A percentile compares a stretch with the other conserved stretches of the same genome.
Conservation (phyloP, 495 filamentous ascomycete species). For the Pseudoneurospora amorphoporcata region DNA sequence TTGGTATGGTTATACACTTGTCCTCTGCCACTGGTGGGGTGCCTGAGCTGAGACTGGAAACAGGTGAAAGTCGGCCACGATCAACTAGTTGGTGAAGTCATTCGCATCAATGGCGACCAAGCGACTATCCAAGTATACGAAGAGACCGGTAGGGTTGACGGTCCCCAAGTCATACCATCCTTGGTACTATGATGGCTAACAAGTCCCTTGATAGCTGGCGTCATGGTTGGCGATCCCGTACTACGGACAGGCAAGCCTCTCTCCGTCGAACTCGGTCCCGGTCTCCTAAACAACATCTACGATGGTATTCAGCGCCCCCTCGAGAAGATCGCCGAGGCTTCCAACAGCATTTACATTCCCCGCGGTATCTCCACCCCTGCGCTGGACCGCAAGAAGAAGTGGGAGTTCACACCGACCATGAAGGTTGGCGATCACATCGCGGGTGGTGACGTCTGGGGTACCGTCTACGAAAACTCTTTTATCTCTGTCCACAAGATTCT, state of each 20-base stretch:
- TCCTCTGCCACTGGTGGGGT: constrained; percentile 26
- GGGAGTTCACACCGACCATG: constrained; percentile 84
- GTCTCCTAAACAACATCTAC: constrained; percentile 98
- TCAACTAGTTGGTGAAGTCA: constrained; percentile 88
- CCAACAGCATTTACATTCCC: constrained; percentile 90
- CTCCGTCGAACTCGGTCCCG: constrained; percentile 92
- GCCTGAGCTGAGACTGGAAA: constrained; percentile 34
- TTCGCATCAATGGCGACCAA: constrained; percentile 91
- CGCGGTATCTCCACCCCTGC: constrained; percentile 86
- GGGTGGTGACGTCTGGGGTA: constrained; percentile 89
- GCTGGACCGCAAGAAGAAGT: constrained; percentile 78
- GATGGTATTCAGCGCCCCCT: constrained; percentile 97
- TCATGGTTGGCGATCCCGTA: constrained; percentile 94
- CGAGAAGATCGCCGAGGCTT: constrained; percentile 63
- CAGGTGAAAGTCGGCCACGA: constrained; percentile 75
- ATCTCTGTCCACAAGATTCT: constrained; percentile 91
- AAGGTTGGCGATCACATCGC: constrained; percentile 97
- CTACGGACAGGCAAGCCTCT: constrained; percentile 83
- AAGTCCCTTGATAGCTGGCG: constrained; percentile 53
- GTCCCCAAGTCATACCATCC: constrained; percentile 1
- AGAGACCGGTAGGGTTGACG: constrained; percentile 65
- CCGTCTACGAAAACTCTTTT: constrained; percentile 91
- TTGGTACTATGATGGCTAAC: constrained; percentile 4
- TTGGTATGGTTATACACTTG: constrained; percentile 39
- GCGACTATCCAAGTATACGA: constrained; percentile 98